These are phyloP conservation scores for Ceratobasidium sp. DNA, from an alignment of 1,284 basidiomycete species.

Conservation along the genomic window DNA sequence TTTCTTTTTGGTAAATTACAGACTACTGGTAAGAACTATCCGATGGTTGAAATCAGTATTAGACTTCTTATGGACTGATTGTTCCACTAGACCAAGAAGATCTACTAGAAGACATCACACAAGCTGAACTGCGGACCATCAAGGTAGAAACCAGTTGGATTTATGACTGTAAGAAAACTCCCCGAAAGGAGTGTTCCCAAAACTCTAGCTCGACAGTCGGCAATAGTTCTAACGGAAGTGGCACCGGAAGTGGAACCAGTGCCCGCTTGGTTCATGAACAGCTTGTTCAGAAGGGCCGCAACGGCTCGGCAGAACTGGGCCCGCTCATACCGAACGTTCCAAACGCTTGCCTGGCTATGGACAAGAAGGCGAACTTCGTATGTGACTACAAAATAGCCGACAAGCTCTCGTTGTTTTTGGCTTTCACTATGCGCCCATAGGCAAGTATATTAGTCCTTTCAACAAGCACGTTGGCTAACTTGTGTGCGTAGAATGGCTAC, in stretches of 20 bases:
- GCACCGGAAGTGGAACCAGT: not conserved
- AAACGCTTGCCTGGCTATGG: not conserved
- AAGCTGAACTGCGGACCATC: not conserved
- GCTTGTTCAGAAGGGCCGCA: not conserved
- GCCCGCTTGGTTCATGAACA: not conserved
- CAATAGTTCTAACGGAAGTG: not conserved
- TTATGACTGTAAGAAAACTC: too few relatives aligned
- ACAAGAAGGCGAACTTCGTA: not conserved
- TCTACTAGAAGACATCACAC: not conserved
- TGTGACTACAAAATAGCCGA: not conserved
- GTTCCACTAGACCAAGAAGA: not conserved
- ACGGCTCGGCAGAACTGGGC: not conserved
- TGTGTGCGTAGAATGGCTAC: not conserved
- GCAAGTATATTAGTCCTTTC: not conserved
- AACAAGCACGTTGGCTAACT: not conserved
- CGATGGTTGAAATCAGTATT: not conserved
- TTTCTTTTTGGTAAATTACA: not conserved
- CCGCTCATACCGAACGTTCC: not conserved
- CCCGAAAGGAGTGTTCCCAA: too few relatives aligned
- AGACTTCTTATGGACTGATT: not conserved
- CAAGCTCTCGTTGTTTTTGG: not conserved
- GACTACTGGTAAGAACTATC: not conserved
- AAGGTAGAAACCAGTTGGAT: not conserved
- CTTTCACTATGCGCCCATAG: not conserved
- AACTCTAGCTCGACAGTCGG: not conserved